Evolutionary conservation across 768 basidiomycete genomes (phyloP).

Genomic region (Coprinellus aureogranulatus): DNA sequence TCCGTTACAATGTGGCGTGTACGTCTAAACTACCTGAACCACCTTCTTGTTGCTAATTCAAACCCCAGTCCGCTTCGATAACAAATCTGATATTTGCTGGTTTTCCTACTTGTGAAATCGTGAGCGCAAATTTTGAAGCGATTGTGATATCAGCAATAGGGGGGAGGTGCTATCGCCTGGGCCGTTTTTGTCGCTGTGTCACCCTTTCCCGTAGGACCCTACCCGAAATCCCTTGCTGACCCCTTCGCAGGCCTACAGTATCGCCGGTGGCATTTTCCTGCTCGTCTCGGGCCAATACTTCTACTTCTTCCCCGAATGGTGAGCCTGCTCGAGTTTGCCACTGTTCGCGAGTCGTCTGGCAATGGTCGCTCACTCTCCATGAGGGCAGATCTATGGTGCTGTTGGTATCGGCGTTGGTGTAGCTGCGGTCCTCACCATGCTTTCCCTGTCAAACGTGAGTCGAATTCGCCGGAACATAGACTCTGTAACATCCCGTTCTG

Average conservation of each 20-base stretch:
- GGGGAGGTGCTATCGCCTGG: conserved; percentile 73
- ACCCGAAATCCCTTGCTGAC: conserved; percentile 6
- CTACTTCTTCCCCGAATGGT: conserved; percentile 74
- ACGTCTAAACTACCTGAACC: conserved; percentile 1
- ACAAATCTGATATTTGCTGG: conserved; percentile 79
- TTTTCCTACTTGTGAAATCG: conserved; percentile 64
- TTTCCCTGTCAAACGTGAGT: conserved; percentile 66
- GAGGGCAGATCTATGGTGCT: conserved; percentile 69
- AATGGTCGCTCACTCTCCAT: conserved; percentile 8
- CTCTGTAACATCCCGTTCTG: conserved; percentile 13
- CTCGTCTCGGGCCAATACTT: conserved; percentile 59
- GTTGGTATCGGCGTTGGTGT: conserved; percentile 54
- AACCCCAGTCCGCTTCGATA: conserved; percentile 2
- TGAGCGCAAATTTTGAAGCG: conserved; percentile 14
- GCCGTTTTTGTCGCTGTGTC: conserved; percentile 58
- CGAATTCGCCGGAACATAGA: conserved; percentile 14
- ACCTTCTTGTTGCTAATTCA: conserved; percentile 3
- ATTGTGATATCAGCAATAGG: conserved; percentile 39
- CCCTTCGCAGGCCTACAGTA: conserved; percentile 54
- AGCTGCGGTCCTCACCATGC: conserved; percentile 49
- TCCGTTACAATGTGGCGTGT: conserved; percentile 28
- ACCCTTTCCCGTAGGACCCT: conserved; percentile 5
- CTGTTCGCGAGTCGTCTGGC: not conserved
- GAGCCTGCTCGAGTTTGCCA: conserved; percentile 6
- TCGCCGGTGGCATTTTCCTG: conserved; percentile 63